A percentile compares a stretch with the other conserved stretches of the same genome.
Conservation (phyloP, 257 asterid species). For the Misopates orontium region DNA sequence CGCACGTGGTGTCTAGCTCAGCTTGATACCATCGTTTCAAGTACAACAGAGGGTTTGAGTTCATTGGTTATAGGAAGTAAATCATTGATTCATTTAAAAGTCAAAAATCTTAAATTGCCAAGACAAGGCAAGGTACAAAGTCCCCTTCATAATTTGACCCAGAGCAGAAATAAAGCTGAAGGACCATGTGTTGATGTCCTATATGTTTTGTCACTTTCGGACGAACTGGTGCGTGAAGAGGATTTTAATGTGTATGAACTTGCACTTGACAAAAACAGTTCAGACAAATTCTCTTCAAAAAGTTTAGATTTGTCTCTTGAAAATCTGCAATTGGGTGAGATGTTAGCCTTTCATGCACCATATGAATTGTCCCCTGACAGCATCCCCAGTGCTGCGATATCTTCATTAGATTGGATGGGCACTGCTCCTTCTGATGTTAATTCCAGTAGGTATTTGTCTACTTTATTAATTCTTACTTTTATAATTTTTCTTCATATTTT, state of each 20-base stretch:
- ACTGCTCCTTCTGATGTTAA: constrained; percentile 74
- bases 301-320: constrained; percentile 55
- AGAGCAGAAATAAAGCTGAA: constrained; percentile 43
- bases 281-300: constrained; percentile 35
- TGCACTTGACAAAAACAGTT: constrained; percentile 46
- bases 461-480: constrained; percentile 28
- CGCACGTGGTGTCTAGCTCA: constrained; percentile 79
- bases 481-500: not conserved
- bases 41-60: constrained; percentile 48
- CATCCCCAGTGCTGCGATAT: constrained; percentile 34
- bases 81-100: constrained; percentile 68
- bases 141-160: constrained; percentile 33
- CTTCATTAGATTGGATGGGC: constrained; percentile 96
- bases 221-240: constrained; percentile 47
- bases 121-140: constrained; percentile 50
- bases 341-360: constrained; percentile 40
- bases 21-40: constrained; percentile 46
- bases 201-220: constrained; percentile 61
- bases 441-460: constrained; percentile 61
- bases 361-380: constrained; percentile 39
- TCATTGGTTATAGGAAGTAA: constrained; percentile 72
- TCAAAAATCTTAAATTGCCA: constrained; percentile 38
- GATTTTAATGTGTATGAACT: constrained; percentile 58
- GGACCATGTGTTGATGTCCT: constrained; percentile 64
- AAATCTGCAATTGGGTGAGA: constrained; percentile 71